These are phyloP conservation scores for Camellia sinensis DNA, from an alignment of 148 eudicot genomes.

Conservation along the genomic window DNA sequence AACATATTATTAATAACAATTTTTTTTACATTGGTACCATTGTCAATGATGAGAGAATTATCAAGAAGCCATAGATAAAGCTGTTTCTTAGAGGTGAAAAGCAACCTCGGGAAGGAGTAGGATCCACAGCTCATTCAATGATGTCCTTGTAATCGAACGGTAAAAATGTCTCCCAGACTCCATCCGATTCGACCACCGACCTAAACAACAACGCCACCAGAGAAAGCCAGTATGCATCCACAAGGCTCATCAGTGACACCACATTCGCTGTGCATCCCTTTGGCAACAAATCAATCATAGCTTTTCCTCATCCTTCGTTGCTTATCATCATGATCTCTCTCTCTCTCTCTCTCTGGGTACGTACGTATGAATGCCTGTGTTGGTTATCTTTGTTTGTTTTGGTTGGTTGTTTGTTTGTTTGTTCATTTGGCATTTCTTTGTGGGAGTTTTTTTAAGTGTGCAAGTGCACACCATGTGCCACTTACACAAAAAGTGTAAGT, in stretches of 20 bases:
- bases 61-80: conserved; percentile 41
- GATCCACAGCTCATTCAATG: conserved; percentile 27
- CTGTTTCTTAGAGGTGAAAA: conserved; percentile 33
- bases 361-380: too few species aligned
- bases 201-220: conserved; percentile 20
- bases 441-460: too few species aligned
- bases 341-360: neutral
- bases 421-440: too few species aligned
- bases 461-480: too few species aligned
- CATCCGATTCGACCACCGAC: conserved; percentile 29
- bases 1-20: neutral
- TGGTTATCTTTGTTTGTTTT: too few species aligned
- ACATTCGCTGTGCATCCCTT: conserved; percentile 31
- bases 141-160: conserved; percentile 35
- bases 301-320: neutral
- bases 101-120: neutral
- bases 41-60: conserved; percentile 48
- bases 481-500: too few species aligned
- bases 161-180: conserved; percentile 37
- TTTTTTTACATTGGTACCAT: conserved; percentile 43
- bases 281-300: conserved; percentile 14
- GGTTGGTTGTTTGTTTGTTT: too few species aligned
- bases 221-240: conserved; percentile 33
- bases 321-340: neutral
- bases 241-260: conserved; percentile 19